These are phyloP conservation scores for Cucurbita maxima DNA, from an alignment of 306 rosid genomes.

Conservation along the genomic window DNA sequence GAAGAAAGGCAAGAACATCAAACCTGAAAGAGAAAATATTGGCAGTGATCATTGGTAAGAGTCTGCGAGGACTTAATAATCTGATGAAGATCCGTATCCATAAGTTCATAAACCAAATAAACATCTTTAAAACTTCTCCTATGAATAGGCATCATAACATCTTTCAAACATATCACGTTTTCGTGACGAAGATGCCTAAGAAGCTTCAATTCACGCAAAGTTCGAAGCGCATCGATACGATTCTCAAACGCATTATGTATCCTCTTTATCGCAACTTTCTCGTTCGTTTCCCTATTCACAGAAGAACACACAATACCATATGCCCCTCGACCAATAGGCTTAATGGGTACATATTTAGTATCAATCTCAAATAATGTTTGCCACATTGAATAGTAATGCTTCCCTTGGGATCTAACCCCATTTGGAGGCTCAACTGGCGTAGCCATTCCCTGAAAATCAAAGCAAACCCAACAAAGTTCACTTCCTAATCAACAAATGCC, in stretches of 20 bases:
- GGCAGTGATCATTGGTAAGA: conserved; percentile 77
- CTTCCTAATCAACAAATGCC: not conserved
- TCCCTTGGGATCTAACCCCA: conserved; percentile 52
- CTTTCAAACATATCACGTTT: conserved; percentile 77
- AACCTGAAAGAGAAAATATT: conserved; percentile 95
- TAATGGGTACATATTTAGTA: conserved; percentile 73
- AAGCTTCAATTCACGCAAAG: conserved; percentile 76
- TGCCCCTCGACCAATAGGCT: conserved; percentile 88
- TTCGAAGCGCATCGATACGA: conserved; percentile 69
- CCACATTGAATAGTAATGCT: conserved; percentile 91
- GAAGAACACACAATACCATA: conserved; percentile 91
- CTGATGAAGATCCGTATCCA: conserved; percentile 97
- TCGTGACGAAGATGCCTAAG: conserved; percentile 75
- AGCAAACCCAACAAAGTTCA: not conserved
- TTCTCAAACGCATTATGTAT: conserved; percentile 76
- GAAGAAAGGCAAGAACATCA: not conserved
- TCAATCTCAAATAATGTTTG: conserved; percentile 82
- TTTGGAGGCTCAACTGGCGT: conserved; percentile 89
- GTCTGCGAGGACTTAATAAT: conserved; percentile 78
- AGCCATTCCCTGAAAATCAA: conserved; percentile 39
- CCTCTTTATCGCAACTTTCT: conserved; percentile 80
- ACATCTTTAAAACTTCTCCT: conserved; percentile 71
- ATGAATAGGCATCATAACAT: conserved; percentile 75
- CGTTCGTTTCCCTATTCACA: conserved; percentile 59
- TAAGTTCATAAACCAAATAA: conserved; percentile 80